phyloP scores from a whole-genome alignment of 78 protist species.

The Bodo saltans region DNA sequence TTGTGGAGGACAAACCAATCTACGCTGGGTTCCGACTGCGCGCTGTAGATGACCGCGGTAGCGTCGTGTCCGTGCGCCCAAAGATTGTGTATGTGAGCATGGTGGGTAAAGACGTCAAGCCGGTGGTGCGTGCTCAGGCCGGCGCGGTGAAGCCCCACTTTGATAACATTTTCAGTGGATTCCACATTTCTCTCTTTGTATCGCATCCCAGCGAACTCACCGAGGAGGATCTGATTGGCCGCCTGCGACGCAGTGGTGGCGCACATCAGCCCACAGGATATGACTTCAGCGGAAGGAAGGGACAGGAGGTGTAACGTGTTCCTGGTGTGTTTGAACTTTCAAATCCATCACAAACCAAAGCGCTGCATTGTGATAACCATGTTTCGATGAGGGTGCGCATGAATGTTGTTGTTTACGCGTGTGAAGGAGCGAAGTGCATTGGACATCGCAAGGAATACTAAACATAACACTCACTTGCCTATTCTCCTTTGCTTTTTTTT shows the following conservation, averaged over 20 bases:
- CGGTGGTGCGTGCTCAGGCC: slow-evolving; percentile 29
- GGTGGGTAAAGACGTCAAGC: slow-evolving; percentile 27
- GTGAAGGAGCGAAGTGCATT: too few relatives aligned
- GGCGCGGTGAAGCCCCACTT: slow-evolving; percentile 17
- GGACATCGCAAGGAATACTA: too few relatives aligned
- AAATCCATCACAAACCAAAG: too few relatives aligned
- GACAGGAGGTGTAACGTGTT: too few relatives aligned
- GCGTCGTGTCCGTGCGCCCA: slow-evolving; percentile 12
- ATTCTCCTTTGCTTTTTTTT: too few relatives aligned
- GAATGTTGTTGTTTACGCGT: too few relatives aligned
- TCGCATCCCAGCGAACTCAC: background rate
- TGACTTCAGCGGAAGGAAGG: slow-evolving; percentile 13
- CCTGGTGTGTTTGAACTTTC: too few relatives aligned
- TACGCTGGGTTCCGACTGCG: background rate
- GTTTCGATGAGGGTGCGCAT: too few relatives aligned
- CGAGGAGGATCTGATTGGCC: background rate
- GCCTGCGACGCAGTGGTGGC: background rate
- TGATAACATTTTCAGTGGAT: background rate
- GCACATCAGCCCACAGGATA: slow-evolving; percentile 27
- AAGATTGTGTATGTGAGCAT: slow-evolving; percentile 20
- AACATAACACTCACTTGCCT: too few relatives aligned
- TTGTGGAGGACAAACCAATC: background rate
- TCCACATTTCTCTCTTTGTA: background rate
- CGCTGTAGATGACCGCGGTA: slow-evolving; percentile 22
- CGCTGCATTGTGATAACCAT: too few relatives aligned